phyloP scores from a whole-genome alignment of 352 stramenopile genomes.

The Phytophthora parvispora region DNA sequence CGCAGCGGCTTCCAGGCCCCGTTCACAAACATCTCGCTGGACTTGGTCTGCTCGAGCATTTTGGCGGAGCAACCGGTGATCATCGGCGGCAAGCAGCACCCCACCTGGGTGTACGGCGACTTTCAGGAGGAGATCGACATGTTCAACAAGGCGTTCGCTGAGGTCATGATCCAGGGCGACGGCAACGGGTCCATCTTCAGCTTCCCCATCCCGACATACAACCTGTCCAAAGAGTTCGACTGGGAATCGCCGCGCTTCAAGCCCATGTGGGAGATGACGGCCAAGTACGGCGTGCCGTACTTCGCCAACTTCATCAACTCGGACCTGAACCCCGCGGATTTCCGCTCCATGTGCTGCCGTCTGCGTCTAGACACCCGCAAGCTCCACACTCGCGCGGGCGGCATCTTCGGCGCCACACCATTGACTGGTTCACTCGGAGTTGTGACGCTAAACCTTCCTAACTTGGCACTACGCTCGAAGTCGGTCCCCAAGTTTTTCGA shows the following conservation, averaged over 20 bases:
- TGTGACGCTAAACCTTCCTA: constrained; percentile 41
- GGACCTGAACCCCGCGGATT: constrained; percentile 36
- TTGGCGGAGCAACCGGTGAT: constrained; percentile 32
- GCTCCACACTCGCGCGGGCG: constrained; percentile 35
- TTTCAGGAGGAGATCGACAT: constrained; percentile 44
- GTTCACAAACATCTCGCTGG: constrained; percentile 42
- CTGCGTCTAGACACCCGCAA: constrained; percentile 40
- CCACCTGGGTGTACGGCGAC: constrained; percentile 36
- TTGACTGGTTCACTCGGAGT: constrained; percentile 40
- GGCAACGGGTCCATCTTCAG: constrained; percentile 45
- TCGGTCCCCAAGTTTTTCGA: constrained; percentile 36
- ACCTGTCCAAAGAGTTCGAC: constrained; percentile 40
- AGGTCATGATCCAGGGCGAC: constrained; percentile 43
- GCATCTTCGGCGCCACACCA: constrained; percentile 38
- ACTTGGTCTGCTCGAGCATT: constrained; percentile 34
- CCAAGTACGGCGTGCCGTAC: constrained; percentile 43
- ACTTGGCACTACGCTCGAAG: constrained; percentile 33
- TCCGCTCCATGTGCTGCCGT: constrained; percentile 39
- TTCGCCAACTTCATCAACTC: constrained; percentile 46
- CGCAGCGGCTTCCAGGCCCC: constrained; percentile 37
- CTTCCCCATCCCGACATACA: constrained; percentile 46
- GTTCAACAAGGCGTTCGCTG: constrained; percentile 42
- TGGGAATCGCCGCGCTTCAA: constrained; percentile 37
- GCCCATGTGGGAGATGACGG: constrained; percentile 39
- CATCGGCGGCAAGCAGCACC: constrained; percentile 35